Evolutionary conservation across 2,329 filamentous ascomycete species (phyloP), one percentile per base, ranked within the genome.

Genomic region (Fusarium xyrophilum): DNA sequence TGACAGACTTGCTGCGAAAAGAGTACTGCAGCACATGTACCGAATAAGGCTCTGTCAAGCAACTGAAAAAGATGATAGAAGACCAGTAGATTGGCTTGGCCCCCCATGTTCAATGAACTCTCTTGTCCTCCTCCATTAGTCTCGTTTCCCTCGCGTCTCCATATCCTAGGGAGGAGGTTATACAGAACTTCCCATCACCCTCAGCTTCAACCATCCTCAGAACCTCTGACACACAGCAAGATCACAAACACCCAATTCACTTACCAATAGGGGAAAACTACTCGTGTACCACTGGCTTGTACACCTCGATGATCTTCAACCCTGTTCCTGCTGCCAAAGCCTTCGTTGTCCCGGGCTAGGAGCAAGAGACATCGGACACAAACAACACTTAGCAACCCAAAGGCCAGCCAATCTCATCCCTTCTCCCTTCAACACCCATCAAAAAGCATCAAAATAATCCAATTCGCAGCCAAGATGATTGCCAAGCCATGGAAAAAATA

Each of bases 401-500:
- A 47, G 33, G 25, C 25, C 23, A 25, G 28, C 21, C 44, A 30
- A n/a, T 27, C 30, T 17, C 12, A 27, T n/a, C n/a, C 17, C 43
- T 50, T 54, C 28, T n/a, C n/a, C 17, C 43, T 50, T 54, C 28
- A 46, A 35, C 23, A 33, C 32, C 33, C 12, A n/a, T 12, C 27
- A 12, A 9, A n/a, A 48, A 46, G 11, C 21, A n/a, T 11, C 25
- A 32, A 17, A 21, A 28, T 28, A 35, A 13, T 13, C 11, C 5
- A 35, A 32, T 8, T 17, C 11, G 17, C 27, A 42, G 57, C 27
- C 62, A 62, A 42, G 65, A 79, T 65, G 51, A 84, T 84, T 82
- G 82, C 80, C 25, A 83, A 83, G 65, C 69, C 75, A 17, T 85
- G 82, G 82, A 73, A 77, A 10, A 73, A 77, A 23, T 68, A 80